These are phyloP conservation scores for Halenospora varia DNA, from an alignment of 495 filamentous ascomycete species.

Conservation along the genomic window DNA sequence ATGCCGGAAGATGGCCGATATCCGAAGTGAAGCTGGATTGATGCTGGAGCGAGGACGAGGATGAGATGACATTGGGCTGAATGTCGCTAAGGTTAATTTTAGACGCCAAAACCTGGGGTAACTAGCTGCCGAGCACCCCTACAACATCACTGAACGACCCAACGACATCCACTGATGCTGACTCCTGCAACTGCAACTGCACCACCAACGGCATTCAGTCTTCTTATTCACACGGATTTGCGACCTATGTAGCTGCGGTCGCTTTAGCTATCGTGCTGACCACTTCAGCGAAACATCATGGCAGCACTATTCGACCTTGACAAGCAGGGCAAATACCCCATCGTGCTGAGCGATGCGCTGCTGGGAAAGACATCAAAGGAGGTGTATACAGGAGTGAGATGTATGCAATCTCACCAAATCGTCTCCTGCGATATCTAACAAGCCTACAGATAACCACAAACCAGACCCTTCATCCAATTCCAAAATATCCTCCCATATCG, in stretches of 20 bases:
- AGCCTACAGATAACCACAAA: slow-evolving; percentile 47
- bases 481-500: slow-evolving; percentile 42
- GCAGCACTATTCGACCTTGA: slow-evolving; percentile 17
- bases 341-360: slow-evolving; percentile 51
- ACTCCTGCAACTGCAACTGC: not conserved
- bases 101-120: not conserved
- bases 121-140: not conserved
- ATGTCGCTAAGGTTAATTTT: not conserved
- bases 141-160: not conserved
- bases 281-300: no score
- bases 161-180: no score
- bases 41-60: no score
- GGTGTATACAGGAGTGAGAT: slow-evolving; percentile 46
- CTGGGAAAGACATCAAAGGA: slow-evolving; percentile 49
- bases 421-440: not conserved
- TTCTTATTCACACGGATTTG: no score
- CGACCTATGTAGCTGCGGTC: no score
- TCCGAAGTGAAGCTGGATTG: no score
- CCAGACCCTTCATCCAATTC: slow-evolving; percentile 37
- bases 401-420: slow-evolving; percentile 29
- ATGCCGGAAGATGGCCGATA: no score
- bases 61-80: no score
- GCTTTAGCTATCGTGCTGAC: no score
- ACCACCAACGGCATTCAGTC: not conserved
- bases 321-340: slow-evolving; percentile 47